Evolutionary conservation across 352 stramenopile genomes (phyloP), one percentile per base, ranked within the genome.

Genomic region (Phytophthora rubi): DNA sequence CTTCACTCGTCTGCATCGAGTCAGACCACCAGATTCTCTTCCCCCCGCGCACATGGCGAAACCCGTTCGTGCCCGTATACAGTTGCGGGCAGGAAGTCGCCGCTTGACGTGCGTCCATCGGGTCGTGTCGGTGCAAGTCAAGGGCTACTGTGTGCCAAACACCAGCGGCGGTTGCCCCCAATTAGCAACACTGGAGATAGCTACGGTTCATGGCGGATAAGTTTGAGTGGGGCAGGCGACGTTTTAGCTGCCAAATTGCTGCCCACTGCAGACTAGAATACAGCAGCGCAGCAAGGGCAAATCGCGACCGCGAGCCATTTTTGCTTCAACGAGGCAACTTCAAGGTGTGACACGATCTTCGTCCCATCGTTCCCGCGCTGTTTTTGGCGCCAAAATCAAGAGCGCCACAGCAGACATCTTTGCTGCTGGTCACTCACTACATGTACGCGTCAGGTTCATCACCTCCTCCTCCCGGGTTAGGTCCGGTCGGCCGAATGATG

Each of bases 321-420:
- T 9, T 51, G 23, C 58, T 71, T 67, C 57, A 62, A 72, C 52
- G 4, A 53, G 52, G 15, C 48, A 52, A 59, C 64, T 71, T 71
- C 48, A 71, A 63, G 42, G 26, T 72, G 65, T 68, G 65, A 68
- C 65, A 68, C 52, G 59, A 59, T 59, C 65, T 51, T 62, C 58
- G 49, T 67, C 21, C 32, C 51, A 39, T 71, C 39, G 44, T 58
- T 45, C 42, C 16, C 32, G 62, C 30, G 57, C 37, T 15, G 57
- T 60, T 60, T 62, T 68, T 57, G 42, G 52, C 42, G 37, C 37
- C 51, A 62, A 68, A 45, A 26, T 62, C 26, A 15, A 62, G 42
- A 2, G n/a, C 18, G 13, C 16, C 13, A 9, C 15, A 21, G 39
- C 15, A 7, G 37, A 7, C 37, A 45, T n/a, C 37, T 2, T n/a